Base-by-base conservation (phyloP, 495 filamentous ascomycete species). In the Evernia prunastri region DNA sequence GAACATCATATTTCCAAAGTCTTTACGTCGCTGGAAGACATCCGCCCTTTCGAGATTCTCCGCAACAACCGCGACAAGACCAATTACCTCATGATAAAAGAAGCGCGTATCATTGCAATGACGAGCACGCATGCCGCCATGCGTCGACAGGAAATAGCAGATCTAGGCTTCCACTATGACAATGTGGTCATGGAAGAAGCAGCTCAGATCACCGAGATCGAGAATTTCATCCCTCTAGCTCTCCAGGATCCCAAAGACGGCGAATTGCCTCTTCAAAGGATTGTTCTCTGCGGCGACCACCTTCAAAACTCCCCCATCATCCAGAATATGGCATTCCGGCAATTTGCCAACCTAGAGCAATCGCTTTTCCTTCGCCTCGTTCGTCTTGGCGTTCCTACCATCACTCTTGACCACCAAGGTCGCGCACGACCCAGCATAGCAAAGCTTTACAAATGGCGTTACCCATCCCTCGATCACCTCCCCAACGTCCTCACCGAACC, bases 141-240 rank as follows among this genome's bases (percentile, higher is more conserved):
- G 87, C 87, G 92, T 63, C 82, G 92, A 57, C 86, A 89, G 65
- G 94, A 97, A 70, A 99, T 99, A 69, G 87, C 90, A 1, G 81
- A 84, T 25, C 81, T 97, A 53, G 95, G 94, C 9, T 97, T 99
- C 80, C 89, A 91, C 67, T 99, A 97, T 68, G 92, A 97, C 75
- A 97, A 96, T 67, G 89, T 99, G 18, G 80, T 99, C 58, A 96
- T 99, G 93, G 94, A 99, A 81, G 94, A 99, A 78, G 92, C 94
- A 4, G 94, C 94, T 27, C 94, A 99, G 69, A 95, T 97, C 71
- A 97, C 95, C 13, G 94, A 99, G 72, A 89, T 97, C 51, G 95
- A 97, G 71, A 96, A 90, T 70, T 97, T 99, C 75, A 92, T 97
- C 60, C 94, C 94, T 25, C 76, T 95, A 11, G 90, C 91, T 42